These are phyloP conservation scores for Aurantiochytrium sp. DNA, from an alignment of 108 stramenopile genomes.

Conservation along the genomic window DNA sequence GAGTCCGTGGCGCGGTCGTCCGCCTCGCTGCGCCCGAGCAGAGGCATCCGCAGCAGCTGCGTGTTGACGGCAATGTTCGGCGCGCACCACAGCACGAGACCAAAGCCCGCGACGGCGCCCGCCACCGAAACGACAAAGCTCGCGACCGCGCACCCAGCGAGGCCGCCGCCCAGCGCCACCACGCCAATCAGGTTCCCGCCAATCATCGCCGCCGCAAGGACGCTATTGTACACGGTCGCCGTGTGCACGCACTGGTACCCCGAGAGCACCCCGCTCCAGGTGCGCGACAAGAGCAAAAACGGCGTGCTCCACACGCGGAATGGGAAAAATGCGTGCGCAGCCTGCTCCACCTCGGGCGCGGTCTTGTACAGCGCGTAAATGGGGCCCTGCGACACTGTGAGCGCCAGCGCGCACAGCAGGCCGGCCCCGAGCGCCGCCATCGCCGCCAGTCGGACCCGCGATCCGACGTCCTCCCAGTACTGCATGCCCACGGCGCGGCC, in stretches of 20 bases:
- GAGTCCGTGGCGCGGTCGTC: not conserved
- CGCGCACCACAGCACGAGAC: not conserved
- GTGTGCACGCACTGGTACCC: not conserved
- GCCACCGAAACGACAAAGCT: not conserved
- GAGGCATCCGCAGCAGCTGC: not conserved
- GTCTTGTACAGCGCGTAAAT: not conserved
- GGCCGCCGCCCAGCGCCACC: not conserved
- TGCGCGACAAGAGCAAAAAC: not conserved
- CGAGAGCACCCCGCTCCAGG: conserved; percentile 4
- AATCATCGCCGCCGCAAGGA: not conserved
- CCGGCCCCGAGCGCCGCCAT: not conserved
- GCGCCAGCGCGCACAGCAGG: not conserved
- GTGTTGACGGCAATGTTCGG: not conserved
- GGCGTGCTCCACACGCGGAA: not conserved
- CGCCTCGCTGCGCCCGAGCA: not conserved
- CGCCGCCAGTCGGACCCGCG: not conserved
- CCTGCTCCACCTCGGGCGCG: not conserved
- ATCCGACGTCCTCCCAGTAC: not conserved
- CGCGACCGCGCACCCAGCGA: not conserved
- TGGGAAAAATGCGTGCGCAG: not conserved
- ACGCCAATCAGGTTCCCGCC: not conserved
- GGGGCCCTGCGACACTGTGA: not conserved
- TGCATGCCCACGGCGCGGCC: conserved; percentile 5
- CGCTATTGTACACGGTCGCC: not conserved
- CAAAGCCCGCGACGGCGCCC: not conserved